Base-by-base conservation (phyloP, 2,329 filamentous ascomycete genomes). In the Aspergillus puulaauensis region DNA sequence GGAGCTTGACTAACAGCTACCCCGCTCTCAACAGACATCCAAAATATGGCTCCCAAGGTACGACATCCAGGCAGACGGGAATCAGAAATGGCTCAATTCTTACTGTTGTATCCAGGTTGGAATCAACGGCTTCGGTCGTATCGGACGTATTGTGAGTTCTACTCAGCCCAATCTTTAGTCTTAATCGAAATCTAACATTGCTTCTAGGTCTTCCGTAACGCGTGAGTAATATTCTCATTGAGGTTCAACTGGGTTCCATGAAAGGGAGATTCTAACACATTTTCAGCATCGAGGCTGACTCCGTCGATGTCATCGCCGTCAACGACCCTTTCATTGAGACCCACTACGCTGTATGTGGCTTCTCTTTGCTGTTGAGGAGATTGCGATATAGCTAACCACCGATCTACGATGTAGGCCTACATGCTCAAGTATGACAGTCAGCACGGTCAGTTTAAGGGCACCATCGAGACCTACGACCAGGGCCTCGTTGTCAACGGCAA, bases 41-140 rank as follows among this genome's bases (percentile, higher is more conserved):
- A 66, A 66, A 75, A 67, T 61, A 75, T 74, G 73, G 71, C 70
- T 57, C 67, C 71, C 59, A 70, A 73, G 71, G 69, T 72, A 71
- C 44, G 63, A 33, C 8, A 21, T 23, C 15, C 9, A 23, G 33
- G 17, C 15, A 40, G n/a, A 41, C 33, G 37, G 47, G 40, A 54
- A 40, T 52, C 17, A 11, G 31, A 35, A 47, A n/a, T 9, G 12
- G 17, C 8, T 37, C 55, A 39, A 12, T 23, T 24, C 9, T 50
- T 53, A 58, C 57, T 59, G 14, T 48, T 52, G 37, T 47, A 49
- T 58, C 15, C 51, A 96, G 87, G 91, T 96, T 78, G 92, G 92
- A 80, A 97, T 96, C 89, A 98, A 97, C 90, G 93, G 95, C 81
- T 99, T 99, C 86, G 95, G 95, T 84, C 93, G 95, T 82, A 99